Evolutionary conservation across 352 stramenopile species (phyloP), one percentile per base, ranked within the genome.

Genomic region (Elongisporangium prolatum): DNA sequence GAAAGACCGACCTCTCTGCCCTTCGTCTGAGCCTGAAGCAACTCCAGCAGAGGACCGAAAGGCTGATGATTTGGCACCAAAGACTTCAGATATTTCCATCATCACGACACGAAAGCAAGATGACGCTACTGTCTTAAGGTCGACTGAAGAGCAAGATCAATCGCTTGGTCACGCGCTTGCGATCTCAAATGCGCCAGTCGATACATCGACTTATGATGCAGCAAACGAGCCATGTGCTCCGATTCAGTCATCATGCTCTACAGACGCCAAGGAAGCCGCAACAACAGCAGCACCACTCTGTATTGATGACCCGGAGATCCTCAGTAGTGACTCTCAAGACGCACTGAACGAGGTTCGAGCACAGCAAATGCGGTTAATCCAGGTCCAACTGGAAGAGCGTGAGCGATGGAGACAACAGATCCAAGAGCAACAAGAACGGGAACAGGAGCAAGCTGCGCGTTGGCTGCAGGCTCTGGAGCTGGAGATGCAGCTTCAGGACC

Each of bases 381-480:
- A 63, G 21, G 56, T 52, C 0, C 47, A 69, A 18, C 55, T 63
- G 48, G 55, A 70, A 53, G 24, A 22, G 10, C 48, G 58, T 0
- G 65, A 69, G 54, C 28, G 2, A 48, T 17, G 5, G 4, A 11
- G 61, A 0, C 63, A 70, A 57, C 25, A 20, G 20, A n/a, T 52
- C 0, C 65, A 66, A 9, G 71, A 78, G 13, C 25, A 71, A 20
- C 48, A 50, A 10, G 68, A 75, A 56, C 47, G 59, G 21, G 52
- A 66, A 7, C 63, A 70, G 3, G 56, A 80, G 52, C 47, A 65
- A 49, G 47, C 59, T 21, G 60, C 69, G n/a, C 55, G 44, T 14
- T 40, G 28, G 28, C 28, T 40, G 9, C 57, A 59, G 18, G 56
- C 69, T 57, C 59, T 64, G 21, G 9, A 63, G 48, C 13, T 65